A percentile compares a stretch with the other conserved stretches of the same genome.
Evolutionary conservation across 2,329 filamentous ascomycete species (phyloP).

Genomic region (Claviceps purpurea): DNA sequence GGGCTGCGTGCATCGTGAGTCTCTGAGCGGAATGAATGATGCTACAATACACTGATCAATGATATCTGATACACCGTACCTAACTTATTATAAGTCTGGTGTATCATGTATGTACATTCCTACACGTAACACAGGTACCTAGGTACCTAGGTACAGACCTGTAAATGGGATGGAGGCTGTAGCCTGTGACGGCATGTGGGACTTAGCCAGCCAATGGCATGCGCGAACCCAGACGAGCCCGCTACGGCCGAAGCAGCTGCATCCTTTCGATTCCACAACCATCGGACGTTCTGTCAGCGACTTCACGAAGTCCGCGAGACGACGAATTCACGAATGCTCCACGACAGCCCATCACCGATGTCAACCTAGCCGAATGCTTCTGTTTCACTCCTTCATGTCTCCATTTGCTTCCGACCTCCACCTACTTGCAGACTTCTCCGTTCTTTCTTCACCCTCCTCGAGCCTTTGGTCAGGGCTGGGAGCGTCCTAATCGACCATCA

Average conservation of each 20-base stretch:
- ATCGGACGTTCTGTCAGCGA: neutral
- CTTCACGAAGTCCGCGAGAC: neutral
- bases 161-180: too few relatives aligned
- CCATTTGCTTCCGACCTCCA: neutral
- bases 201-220: neutral
- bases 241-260: too few relatives aligned
- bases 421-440: neutral
- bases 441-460: too few relatives aligned
- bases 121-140: too few relatives aligned
- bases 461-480: neutral
- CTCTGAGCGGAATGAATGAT: too few relatives aligned
- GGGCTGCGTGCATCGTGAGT: too few relatives aligned
- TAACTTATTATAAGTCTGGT: too few relatives aligned
- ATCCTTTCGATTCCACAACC: constrained; percentile 2
- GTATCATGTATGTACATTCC: too few relatives aligned
- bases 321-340: neutral
- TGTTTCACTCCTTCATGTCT: neutral
- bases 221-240: neutral
- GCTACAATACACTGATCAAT: too few relatives aligned
- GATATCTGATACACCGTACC: too few relatives aligned
- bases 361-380: neutral
- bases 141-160: too few relatives aligned
- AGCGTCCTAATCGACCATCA: constrained; percentile 1
- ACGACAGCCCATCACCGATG: neutral
- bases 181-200: too few relatives aligned